Percentiles rank a stretch among this genome's conserved stretches.
These are phyloP conservation scores for Epichloe coenophiala DNA, from an alignment of 2,329 filamentous ascomycete species.

Conservation along the genomic window DNA sequence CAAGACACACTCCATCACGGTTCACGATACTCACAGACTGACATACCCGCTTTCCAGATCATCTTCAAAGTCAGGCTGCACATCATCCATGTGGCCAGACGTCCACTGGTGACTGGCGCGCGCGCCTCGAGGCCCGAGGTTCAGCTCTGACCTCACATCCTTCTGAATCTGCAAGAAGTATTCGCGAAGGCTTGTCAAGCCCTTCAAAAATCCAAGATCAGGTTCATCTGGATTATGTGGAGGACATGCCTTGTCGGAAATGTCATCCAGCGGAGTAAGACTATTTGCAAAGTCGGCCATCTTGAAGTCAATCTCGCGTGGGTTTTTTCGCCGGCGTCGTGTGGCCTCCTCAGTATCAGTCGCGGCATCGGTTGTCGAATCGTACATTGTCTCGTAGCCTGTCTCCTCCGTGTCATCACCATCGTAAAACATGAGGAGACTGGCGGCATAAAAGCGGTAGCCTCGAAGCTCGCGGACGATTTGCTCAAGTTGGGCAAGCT, in stretches of 20 bases:
- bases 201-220: slow-evolving; percentile 80
- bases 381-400: slow-evolving; percentile 37
- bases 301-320: slow-evolving; percentile 71
- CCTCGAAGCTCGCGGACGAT: slow-evolving; percentile 70
- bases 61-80: slow-evolving; percentile 17
- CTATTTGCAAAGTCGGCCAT: slow-evolving; percentile 99
- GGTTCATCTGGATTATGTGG: slow-evolving; percentile 68
- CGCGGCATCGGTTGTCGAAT: slow-evolving; percentile 44
- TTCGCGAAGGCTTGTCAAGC: slow-evolving; percentile 60
- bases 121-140: slow-evolving; percentile 24
- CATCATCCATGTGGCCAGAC: slow-evolving; percentile 9
- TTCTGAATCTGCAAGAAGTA: slow-evolving; percentile 89
- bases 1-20: background rate
- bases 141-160: slow-evolving; percentile 50
- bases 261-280: slow-evolving; percentile 71
- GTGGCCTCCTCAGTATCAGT: slow-evolving; percentile 44
- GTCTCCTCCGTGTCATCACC: slow-evolving; percentile 48
- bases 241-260: slow-evolving; percentile 54
- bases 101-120: slow-evolving; percentile 6
- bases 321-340: slow-evolving; percentile 33
- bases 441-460: slow-evolving; percentile 92
- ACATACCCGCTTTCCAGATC: slow-evolving; percentile 6
- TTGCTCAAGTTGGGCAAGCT: slow-evolving; percentile 67
- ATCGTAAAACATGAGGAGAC: slow-evolving; percentile 90
- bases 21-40: background rate